Evolutionary conservation across 768 basidiomycete species (phyloP), one percentile per base, ranked within the genome.

Genomic region (Tylopilus subfusipes): DNA sequence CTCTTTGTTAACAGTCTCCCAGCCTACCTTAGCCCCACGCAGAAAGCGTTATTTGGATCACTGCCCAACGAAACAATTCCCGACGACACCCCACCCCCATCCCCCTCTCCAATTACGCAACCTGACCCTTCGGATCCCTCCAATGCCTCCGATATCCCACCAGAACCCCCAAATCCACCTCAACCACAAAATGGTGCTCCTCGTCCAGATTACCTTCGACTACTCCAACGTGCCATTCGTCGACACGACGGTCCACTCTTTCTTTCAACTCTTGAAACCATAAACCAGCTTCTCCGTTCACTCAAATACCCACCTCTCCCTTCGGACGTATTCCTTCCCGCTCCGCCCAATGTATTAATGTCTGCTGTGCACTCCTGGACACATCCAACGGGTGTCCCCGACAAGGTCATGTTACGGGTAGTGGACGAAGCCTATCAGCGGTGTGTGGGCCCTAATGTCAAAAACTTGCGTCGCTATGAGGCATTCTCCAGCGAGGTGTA

Each of bases 401-500:
- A 82, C 44, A 77, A 80, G 31, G 80, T 94, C 2, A 75, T 88
- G 53, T 78, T 84, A 74, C 84, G 87, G 39, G 81, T 96, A 45
- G 78, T 90, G 49, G 93, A 94, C 42, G 93, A 98, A 75, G 90
- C 86, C 34, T 98, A 99, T 64, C 93, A 98, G 65, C 83, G 97
- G 25, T 83, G 85, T 18, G 94, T 98, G 1, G 95, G 95, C 6
- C 97, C 97, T 0, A 83, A 90, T 62, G 83, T 94, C n/a, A 82
- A 83, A 49, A 81, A 79, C 53, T 78, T 98, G 50, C 85, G 81
- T 64, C 82, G 85, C 60, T 95, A 98, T 68, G 81, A 83, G 63
- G 83, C 90, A 29, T 85, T 95, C 75, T 85, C 89, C 50, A 86
- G 86, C 63, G 86, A 86, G 49, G 90, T 89, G 25, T 98, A 93